Percentiles rank a stretch among this genome's conserved stretches.
Evolutionary conservation across 306 rosid species (phyloP).

Genomic region (Quercus gilva): DNA sequence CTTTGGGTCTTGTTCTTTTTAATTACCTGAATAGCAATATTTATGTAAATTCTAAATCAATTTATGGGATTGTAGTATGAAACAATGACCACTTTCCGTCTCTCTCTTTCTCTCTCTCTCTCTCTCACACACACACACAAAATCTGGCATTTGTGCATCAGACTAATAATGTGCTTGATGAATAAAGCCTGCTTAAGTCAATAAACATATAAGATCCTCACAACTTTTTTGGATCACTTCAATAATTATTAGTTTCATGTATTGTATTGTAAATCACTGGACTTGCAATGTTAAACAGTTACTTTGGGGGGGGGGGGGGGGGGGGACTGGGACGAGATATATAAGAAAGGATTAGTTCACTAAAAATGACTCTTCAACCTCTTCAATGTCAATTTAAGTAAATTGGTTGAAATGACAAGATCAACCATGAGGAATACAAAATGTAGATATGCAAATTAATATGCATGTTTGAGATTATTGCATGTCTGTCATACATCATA

Average conservation of each 20-base stretch:
- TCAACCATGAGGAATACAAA: slow-evolving; percentile 2
- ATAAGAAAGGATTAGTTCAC: neutral
- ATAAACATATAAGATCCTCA: neutral
- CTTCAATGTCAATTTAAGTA: neutral
- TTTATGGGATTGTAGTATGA: neutral
- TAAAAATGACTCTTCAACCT: too few relatives aligned
- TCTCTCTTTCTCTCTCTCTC: neutral
- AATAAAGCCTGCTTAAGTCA: neutral
- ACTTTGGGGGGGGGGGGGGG: too few relatives aligned
- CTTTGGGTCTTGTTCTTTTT: neutral
- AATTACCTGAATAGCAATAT: neutral
- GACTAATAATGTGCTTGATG: neutral
- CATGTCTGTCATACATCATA: neutral
- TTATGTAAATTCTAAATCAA: neutral
- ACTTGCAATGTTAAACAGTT: neutral
- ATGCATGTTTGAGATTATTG: neutral
- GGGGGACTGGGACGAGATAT: neutral
- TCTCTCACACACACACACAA: neutral
- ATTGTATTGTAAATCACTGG: too few relatives aligned
- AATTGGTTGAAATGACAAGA: neutral
- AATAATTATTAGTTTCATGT: too few relatives aligned
- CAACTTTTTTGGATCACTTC: neutral
- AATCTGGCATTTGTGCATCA: neutral
- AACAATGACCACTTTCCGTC: neutral
- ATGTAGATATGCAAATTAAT: neutral